Base-by-base conservation (phyloP, 2,329 filamentous ascomycete species). In the Lachnellula occidentalis region DNA sequence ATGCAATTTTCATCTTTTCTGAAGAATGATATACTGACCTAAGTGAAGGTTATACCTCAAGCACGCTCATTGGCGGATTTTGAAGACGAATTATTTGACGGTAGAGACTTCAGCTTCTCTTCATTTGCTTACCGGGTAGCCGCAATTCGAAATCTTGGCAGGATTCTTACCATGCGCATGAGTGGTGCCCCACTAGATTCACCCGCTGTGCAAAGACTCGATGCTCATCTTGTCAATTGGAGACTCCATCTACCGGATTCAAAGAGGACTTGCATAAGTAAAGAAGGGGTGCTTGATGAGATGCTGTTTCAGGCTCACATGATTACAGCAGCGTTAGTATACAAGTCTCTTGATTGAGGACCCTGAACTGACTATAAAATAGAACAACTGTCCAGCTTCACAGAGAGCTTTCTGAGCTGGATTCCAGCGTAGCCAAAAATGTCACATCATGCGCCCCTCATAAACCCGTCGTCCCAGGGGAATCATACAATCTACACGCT, bases 281-380 rank as follows among this genome's bases (percentile, higher is more conserved):
- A 81, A 59, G 81, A 85, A 61, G 86, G 88, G 34, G 78, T 82
- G 48, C 77, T 92, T 14, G 91, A 96, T 67, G 89, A 95, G 71
- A 86, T 95, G 79, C 85, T 95, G 71, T 95, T 95, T 72, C 89
- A 95, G 67, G 91, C 89, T 1, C 86, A 89, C 60, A 92, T 94
- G 82, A 88, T 95, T 64, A 76, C 79, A 49, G 74, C 80, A 46
- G 68, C 68, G 60, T 66, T 60, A 56, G 65, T 65, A 9, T 17
- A 24, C 21, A 24, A 19, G 15, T 17, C n/a, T 45, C 41, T 6
- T 24, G 36, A 2, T 27, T 42, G 9, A 27, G 36, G 15, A 31
- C 45, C 49, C 22, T 37, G 22, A 14, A 6, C 22, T 51, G 14
- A 37, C 24, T 49, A 19, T 34, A 27, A 22, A 48, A 24, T 53